These are phyloP conservation scores for Phaeosphaeria sp. DNA, from an alignment of 2,329 filamentous ascomycete species.

Conservation along the genomic window DNA sequence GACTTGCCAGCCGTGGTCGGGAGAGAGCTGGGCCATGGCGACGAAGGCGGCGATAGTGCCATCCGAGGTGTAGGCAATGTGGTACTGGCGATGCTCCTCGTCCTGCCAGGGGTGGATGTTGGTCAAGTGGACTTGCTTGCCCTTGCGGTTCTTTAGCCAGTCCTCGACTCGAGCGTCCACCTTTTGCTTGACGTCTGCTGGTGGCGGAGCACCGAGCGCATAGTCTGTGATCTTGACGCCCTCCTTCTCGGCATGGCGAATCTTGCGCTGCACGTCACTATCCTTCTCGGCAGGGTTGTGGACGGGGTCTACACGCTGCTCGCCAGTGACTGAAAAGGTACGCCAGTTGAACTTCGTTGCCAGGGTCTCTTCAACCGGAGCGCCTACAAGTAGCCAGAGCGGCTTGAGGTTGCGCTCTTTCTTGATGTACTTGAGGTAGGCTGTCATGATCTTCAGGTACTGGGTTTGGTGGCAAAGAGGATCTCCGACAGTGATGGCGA, in stretches of 20 bases:
- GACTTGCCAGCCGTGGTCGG: conserved; percentile 86
- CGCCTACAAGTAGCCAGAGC: conserved; percentile 87
- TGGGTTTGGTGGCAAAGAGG: conserved; percentile 83
- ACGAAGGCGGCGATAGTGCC: conserved; percentile 78
- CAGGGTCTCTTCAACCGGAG: conserved; percentile 79
- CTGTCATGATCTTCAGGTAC: conserved; percentile 74
- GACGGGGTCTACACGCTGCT: conserved; percentile 81
- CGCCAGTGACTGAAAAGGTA: conserved; percentile 84
- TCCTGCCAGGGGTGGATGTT: conserved; percentile 91
- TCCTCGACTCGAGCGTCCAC: conserved; percentile 76
- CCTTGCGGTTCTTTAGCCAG: conserved; percentile 82
- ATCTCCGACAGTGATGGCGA: conserved; percentile 84
- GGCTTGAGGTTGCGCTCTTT: conserved; percentile 76
- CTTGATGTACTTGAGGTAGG: conserved; percentile 77
- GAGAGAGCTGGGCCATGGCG: conserved; percentile 82
- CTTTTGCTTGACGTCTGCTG: conserved; percentile 71
- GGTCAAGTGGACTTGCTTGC: conserved; percentile 87
- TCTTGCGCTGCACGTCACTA: conserved; percentile 73
- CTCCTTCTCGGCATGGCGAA: conserved; percentile 80
- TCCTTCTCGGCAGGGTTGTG: conserved; percentile 73
- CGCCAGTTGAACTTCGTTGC: conserved; percentile 85
- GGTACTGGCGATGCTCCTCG: conserved; percentile 81
- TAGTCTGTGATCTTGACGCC: conserved; percentile 82
- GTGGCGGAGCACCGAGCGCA: conserved; percentile 66
- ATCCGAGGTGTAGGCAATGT: conserved; percentile 76